Evolutionary conservation across 1,139 yeast species (phyloP), one percentile per base, ranked within the genome.

Genomic region (Kodamaea ohmeri): DNA sequence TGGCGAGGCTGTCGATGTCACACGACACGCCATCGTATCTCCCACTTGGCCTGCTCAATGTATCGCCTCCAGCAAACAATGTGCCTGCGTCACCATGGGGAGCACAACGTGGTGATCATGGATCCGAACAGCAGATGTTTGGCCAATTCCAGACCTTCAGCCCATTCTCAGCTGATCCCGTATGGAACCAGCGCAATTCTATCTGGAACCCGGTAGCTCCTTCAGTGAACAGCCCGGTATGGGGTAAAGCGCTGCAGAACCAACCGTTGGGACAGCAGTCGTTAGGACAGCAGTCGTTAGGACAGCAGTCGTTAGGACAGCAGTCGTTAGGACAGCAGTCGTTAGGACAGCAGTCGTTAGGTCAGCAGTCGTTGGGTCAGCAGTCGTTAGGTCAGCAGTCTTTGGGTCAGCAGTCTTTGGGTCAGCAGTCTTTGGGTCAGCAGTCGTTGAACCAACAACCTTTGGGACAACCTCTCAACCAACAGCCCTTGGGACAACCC

Each of bases 1-100:
- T 60, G 33, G 58, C 66, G 4, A 59, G 56, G 64, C 69, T 1
- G 48, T 53, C 65, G 9, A 40, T 52, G 12, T 55, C 64, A 6
- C 46, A 44, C n/a, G 38, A 55, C 30, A 17, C 20, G 11, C 27
- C 30, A 18, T 26, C n/a, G n/a, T n/a, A n/a, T n/a, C n/a, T n/a
- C 29, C n/a, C 13, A 26, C 18, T 13, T 19, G 19, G 25, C 32
- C 25, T 6, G 21, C 18, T 8, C 55, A 37, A 37, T 18, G 38
- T 44, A 5, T 46, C 48, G 5, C 45, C 48, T 2, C 37, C 45
- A 9, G 25, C 46, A 8, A 42, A 42, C 31, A 39, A 40, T 37
- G 25, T 21, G 6, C 25, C 15, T 18, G n/a, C 28, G 18, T 45
- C 53, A 6, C 56, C 56, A 13, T 50, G 54, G 53, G 39, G 45